A percentile compares a stretch with the other conserved stretches of the same genome.
Conservation (phyloP, 2,329 filamentous ascomycete genomes). For the Fusarium succisae region DNA sequence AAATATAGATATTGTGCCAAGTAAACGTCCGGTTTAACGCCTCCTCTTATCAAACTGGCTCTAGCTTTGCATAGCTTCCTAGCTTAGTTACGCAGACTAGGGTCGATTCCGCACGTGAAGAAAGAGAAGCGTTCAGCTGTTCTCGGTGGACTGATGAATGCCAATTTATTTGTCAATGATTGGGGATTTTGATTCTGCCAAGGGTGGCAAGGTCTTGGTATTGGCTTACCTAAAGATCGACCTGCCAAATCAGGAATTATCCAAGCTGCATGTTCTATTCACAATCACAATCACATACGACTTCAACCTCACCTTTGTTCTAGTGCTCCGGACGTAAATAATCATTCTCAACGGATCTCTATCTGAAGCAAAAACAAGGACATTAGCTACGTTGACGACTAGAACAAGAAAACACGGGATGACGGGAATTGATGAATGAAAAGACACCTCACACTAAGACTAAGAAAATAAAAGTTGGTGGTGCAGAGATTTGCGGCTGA, state of each 20-base stretch:
- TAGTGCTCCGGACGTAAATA: accelerated
- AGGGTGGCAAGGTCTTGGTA: not conserved
- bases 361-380: accelerated
- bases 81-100: not conserved
- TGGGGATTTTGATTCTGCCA: not conserved
- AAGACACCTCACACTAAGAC: accelerated
- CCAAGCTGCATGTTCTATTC: not conserved
- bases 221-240: not conserved
- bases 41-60: no score
- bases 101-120: not conserved
- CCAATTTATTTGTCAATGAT: not conserved
- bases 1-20: accelerated
- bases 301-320: accelerated
- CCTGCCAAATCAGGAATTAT: not conserved
- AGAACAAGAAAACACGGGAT: accelerated
- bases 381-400: accelerated
- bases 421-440: accelerated
- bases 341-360: accelerated
- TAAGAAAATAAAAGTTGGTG: accelerated
- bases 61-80: not conserved
- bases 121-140: not conserved
- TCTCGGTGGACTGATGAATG: not conserved
- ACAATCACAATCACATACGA: not conserved
- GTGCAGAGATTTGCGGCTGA: not conserved
- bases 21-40: accelerated